Evolutionary conservation across 2,329 filamentous ascomycete species (phyloP), one percentile per base, ranked within the genome.

Genomic region (Xylariaceae sp.): DNA sequence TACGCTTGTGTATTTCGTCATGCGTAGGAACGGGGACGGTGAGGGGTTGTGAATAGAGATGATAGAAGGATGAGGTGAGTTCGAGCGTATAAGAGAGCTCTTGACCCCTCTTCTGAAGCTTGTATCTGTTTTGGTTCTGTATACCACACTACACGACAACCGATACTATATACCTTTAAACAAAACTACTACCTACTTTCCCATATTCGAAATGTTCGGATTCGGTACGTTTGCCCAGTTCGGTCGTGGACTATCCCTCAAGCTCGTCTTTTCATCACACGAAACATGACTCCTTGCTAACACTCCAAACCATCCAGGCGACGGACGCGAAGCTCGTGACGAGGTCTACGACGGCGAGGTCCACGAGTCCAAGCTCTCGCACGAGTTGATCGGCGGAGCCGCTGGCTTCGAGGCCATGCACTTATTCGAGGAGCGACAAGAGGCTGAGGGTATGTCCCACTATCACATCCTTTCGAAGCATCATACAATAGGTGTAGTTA

Each of bases 371-470:
- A 79, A 79, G 64, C 72, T 88, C 63, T 79, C 80, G 59, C 88
- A 92, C 71, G 87, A 94, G 73, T 65, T 89, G 42, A 66, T 91
- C 48, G 87, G 84, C 57, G 87, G 87, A 55, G 89, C 83, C 50
- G 88, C 87, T 50, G 82, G 85, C 54, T 92, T 92, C 66, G 85
- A 82, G 56, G 89, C 83, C 61, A 87, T 92, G 80, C 90, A 90
- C 76, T 74, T 84, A 18, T 91, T 84, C 62, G 87, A 91, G 71
- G 84, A 90, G 68, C 75, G 80, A 61, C 86, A 90, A 73, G 84
- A 86, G 62, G 75, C 71, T 49, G 75, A 88, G 66, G 87, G 84
- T 83, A 73, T 22, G 73, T 62, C 14, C 40, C 17, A 27, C 22
- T 7, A 27, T 27, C 22, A 27, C 22, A 27, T 27, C 22, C 4